A percentile compares a stretch with the other conserved stretches of the same genome.
phyloP scores from a whole-genome alignment of 2,329 filamentous ascomycete genomes.

The Clarireedia paspali region DNA sequence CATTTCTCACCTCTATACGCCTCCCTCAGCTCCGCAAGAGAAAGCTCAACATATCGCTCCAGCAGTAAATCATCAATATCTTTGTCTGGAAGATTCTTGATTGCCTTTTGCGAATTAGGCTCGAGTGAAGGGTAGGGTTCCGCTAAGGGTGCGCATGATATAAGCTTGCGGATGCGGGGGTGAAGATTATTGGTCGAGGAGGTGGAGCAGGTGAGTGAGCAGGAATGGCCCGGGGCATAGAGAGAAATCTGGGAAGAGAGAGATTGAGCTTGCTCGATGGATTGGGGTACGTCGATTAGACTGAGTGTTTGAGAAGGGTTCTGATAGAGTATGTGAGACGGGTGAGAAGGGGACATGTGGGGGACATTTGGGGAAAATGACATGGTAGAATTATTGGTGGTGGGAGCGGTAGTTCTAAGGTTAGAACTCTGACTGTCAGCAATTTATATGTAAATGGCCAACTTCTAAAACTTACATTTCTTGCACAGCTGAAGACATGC shows the following conservation, averaged over 20 bases:
- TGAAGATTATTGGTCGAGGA: slow-evolving; percentile 12
- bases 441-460: too few species aligned
- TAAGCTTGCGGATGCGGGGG: slow-evolving; percentile 11
- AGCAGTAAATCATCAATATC: slow-evolving; percentile 23
- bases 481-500: too few species aligned
- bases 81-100: slow-evolving; percentile 11
- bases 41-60: slow-evolving; percentile 22
- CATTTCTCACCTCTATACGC: slow-evolving; percentile 27
- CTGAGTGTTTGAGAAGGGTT: neutral
- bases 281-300: slow-evolving; percentile 57
- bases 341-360: neutral
- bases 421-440: too few species aligned
- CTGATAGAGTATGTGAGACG: slow-evolving; percentile 1
- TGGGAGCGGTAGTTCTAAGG: too few species aligned
- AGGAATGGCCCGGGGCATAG: too few species aligned
- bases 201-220: neutral
- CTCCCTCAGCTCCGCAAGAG: slow-evolving; percentile 18
- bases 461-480: too few species aligned
- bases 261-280: slow-evolving; percentile 57
- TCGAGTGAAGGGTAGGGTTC: slow-evolving; percentile 45
- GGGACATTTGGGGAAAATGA: too few species aligned
- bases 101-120: slow-evolving; percentile 37
- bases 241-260: neutral
- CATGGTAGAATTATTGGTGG: too few species aligned
- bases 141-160: slow-evolving; percentile 35